Base-by-base conservation (phyloP, 768 basidiomycete genomes). In the Termitomyces sp. region DNA sequence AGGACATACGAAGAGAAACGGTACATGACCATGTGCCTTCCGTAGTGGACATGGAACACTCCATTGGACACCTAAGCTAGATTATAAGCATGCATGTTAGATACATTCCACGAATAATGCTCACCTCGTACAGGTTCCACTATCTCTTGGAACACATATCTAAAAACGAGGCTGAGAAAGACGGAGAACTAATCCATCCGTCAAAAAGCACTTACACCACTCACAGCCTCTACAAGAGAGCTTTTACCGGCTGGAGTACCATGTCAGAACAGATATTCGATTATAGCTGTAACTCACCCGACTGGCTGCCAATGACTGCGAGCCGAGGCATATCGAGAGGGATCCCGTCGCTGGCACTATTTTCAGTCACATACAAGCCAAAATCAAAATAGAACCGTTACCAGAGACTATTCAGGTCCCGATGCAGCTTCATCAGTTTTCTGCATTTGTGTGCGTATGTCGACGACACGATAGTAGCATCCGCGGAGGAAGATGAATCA, bases 111-210 rank as follows among this genome's bases (percentile, higher is more conserved):
- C 26, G 24, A 20, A 8, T 22, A 32, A 36, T 55, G 27, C 47
- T 47, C 58, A 80, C 84, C 81, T 72, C 0, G 82, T 85, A 53
- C 84, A 85, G 0, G 82, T 85, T 22, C 83, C 83, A 43, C 80
- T 80, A 42, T 85, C 85, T 32, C 85, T 71, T 12, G 85, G 84
- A 29, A 86, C 83, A 49, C 70, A 81, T 31, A 85, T 81, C 85
- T 86, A n/a, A n/a, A 31, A 42, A 39, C 0, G 12, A 41, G 10
- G 3, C 10, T 42, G 3, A 46, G 44, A 26, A 34, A 47, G 20
- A 5, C 10, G 20, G 22, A 20, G n/a, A 31, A 24, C 13, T 8
- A 5, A 29, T 29, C 29, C 6, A 39, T 18, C 14, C 20, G 5
- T 10, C 5, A 13, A 10, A 36, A 2, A 48, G 29, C n/a, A 46